phyloP scores from a whole-genome alignment of 1,139 yeast species.

The Blastobotrys elegans region DNA sequence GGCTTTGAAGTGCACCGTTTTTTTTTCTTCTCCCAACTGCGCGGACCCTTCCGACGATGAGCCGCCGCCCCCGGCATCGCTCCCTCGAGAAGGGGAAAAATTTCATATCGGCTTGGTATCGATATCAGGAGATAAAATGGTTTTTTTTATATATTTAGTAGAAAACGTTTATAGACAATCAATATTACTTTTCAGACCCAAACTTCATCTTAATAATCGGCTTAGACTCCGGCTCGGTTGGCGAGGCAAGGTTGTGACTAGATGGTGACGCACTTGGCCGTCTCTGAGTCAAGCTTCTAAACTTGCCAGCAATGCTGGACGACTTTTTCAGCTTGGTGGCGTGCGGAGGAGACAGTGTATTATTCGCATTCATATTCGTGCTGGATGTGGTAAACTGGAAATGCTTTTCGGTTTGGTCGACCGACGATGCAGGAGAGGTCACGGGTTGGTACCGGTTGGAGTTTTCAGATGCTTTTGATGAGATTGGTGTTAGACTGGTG shows the following conservation, averaged over 20 bases:
- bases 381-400: not conserved
- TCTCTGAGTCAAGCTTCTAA: slow-evolving; percentile 10
- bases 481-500: slow-evolving; percentile 9
- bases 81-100: too few relatives aligned
- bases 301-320: slow-evolving; percentile 12
- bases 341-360: not conserved
- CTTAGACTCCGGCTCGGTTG: slow-evolving; percentile 4
- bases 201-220: slow-evolving; percentile 20
- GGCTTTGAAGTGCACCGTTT: too few relatives aligned
- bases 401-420: slow-evolving; percentile 9
- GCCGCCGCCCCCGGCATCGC: too few relatives aligned
- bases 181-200: slow-evolving; percentile 18
- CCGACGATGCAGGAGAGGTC: slow-evolving; percentile 13
- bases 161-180: too few relatives aligned
- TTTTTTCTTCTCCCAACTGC: too few relatives aligned
- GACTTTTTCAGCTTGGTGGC: slow-evolving; percentile 9
- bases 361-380: not conserved
- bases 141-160: too few relatives aligned
- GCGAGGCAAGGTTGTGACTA: not conserved
- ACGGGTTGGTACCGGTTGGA: slow-evolving; percentile 3
- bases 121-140: too few relatives aligned
- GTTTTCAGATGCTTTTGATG: slow-evolving; percentile 10
- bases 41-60: too few relatives aligned
- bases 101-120: too few relatives aligned
- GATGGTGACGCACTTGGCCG: slow-evolving; percentile 1